Conservation (phyloP, 75 land plant genomes). For the Cupressus sempervirens region DNA sequence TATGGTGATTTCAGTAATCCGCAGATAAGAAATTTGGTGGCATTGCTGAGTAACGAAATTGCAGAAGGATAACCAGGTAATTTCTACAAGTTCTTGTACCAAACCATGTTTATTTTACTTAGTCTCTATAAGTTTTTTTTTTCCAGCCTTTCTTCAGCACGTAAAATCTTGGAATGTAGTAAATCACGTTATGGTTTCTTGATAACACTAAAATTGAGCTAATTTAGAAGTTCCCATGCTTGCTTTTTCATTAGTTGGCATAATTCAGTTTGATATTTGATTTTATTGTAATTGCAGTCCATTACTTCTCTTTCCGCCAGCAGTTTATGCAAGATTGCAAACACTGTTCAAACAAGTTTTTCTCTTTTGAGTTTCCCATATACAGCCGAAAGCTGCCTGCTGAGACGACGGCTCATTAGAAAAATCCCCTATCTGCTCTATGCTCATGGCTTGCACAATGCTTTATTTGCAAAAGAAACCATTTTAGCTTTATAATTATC, state of each 20-base stretch:
- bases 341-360: constrained; percentile 62
- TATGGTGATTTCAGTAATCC: constrained; percentile 54
- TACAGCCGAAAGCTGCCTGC: constrained; percentile 63
- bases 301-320: constrained; percentile 67
- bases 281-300: constrained; percentile 57
- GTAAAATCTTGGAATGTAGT: not conserved
- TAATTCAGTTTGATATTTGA: not conserved
- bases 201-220: not conserved
- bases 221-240: not conserved
- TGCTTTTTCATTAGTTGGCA: not conserved
- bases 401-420: not conserved
- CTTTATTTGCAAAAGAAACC: not conserved
- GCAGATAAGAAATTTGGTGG: constrained; percentile 82
- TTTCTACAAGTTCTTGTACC: not conserved
- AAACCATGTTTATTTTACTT: not conserved
- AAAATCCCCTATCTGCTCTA: not conserved
- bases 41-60: constrained; percentile 53
- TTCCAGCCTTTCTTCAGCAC: not conserved
- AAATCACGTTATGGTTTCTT: not conserved
- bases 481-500: not conserved
- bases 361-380: constrained; percentile 85
- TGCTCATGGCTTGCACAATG: not conserved
- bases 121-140: not conserved
- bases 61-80: constrained; percentile 83
- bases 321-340: constrained; percentile 59